These are phyloP conservation scores for Picochlorum sp. DNA, from an alignment of 139 green algal genomes.

Conservation along the genomic window DNA sequence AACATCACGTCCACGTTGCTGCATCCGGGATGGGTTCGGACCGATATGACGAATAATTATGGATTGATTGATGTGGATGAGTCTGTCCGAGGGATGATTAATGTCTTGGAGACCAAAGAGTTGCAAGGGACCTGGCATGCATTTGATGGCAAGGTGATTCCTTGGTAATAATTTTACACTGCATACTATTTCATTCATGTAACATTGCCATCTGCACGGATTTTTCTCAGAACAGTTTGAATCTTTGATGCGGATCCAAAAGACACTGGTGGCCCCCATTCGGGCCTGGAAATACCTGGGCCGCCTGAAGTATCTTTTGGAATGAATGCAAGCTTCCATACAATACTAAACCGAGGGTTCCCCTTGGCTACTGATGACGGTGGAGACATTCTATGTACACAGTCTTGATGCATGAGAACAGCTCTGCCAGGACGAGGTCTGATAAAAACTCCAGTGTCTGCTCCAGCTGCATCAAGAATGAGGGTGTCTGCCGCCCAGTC, in stretches of 20 bases:
- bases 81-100: constrained; percentile 27
- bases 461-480: constrained; percentile 57
- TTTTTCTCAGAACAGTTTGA: constrained; percentile 21
- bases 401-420: constrained; percentile 55
- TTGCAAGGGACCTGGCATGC: constrained; percentile 17
- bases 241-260: constrained; percentile 47
- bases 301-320: background rate
- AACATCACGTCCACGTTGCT: constrained; percentile 31
- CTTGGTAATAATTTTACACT: constrained; percentile 15
- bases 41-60: constrained; percentile 26
- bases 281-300: constrained; percentile 11
- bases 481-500: constrained; percentile 74
- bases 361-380: constrained; percentile 27
- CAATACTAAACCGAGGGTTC: constrained; percentile 45
- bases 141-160: constrained; percentile 14
- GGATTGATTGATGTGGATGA: constrained; percentile 23
- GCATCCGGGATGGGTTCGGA: constrained; percentile 28
- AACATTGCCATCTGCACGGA: constrained; percentile 1
- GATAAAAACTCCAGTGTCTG: constrained; percentile 62
- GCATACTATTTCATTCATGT: background rate
- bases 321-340: constrained; percentile 60
- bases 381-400: constrained; percentile 45
- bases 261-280: constrained; percentile 37
- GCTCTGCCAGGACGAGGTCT: constrained; percentile 38
- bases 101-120: constrained; percentile 22